Percentiles rank a stretch among this genome's conserved stretches.
Evolutionary conservation across 2,329 filamentous ascomycete species (phyloP).

Genomic region (Neofusicoccum sp.): DNA sequence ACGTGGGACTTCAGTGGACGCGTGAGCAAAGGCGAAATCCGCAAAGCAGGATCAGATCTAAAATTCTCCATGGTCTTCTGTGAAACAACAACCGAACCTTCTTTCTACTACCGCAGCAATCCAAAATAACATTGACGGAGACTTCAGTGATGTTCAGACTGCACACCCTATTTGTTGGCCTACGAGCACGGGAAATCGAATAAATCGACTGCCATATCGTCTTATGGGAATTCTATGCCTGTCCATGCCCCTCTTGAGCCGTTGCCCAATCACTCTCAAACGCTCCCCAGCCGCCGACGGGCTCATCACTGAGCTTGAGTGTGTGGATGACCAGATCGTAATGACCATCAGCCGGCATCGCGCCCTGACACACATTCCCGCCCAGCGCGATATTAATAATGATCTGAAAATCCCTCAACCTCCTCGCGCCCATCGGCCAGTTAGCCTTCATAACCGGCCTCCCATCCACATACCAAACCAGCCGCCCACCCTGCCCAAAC

Average conservation of each 20-base stretch:
- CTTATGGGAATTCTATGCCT: too few relatives aligned
- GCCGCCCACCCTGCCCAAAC: slow-evolving; percentile 42
- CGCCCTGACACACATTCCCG: slow-evolving; percentile 57
- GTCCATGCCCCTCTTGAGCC: slow-evolving; percentile 30
- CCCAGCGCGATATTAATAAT: slow-evolving; percentile 63
- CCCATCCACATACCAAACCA: slow-evolving; percentile 62
- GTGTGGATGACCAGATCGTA: slow-evolving; percentile 59
- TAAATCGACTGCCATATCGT: slow-evolving; percentile 24
- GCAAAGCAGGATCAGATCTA: too few relatives aligned
- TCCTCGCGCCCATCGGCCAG: slow-evolving; percentile 53
- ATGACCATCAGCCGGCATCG: slow-evolving; percentile 50
- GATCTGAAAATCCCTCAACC: slow-evolving; percentile 56
- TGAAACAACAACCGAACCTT: too few relatives aligned
- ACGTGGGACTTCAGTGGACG: too few relatives aligned
- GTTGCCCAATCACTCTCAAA: slow-evolving; percentile 54
- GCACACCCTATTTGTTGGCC: too few relatives aligned
- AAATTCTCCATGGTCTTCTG: too few relatives aligned
- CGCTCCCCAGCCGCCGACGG: slow-evolving; percentile 54
- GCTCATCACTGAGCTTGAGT: slow-evolving; percentile 54
- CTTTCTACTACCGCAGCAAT: too few relatives aligned
- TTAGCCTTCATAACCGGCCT: slow-evolving; percentile 56
- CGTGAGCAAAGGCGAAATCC: too few relatives aligned
- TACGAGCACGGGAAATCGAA: too few relatives aligned
- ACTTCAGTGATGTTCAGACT: too few relatives aligned
- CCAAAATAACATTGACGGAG: too few relatives aligned